Evolutionary conservation across 1,139 yeast species (phyloP).

Genomic region (Saccharomyces hybrid): DNA sequence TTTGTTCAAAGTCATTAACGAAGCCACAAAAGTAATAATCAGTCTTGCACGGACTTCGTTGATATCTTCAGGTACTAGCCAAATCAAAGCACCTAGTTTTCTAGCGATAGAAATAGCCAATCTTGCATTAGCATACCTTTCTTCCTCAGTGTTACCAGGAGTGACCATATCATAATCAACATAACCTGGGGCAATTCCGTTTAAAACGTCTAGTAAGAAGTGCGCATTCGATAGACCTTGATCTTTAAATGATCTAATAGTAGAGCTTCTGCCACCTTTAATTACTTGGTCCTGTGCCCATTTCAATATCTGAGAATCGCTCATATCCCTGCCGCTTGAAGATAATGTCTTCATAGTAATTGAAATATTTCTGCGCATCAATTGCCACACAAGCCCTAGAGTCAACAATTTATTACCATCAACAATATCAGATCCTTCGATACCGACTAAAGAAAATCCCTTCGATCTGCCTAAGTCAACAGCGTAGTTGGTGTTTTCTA

Average conservation of each 20-base stretch:
- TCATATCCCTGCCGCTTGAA: slow-evolving; percentile 61
- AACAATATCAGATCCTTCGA: slow-evolving; percentile 94
- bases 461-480: slow-evolving; percentile 93
- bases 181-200: slow-evolving; percentile 94
- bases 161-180: slow-evolving; percentile 91
- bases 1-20: slow-evolving; percentile 63
- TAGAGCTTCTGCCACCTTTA: slow-evolving; percentile 70
- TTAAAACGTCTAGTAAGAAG: slow-evolving; percentile 79
- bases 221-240: slow-evolving; percentile 65
- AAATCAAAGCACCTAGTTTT: slow-evolving; percentile 93
- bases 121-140: slow-evolving; percentile 87
- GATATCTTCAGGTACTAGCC: slow-evolving; percentile 99
- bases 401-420: slow-evolving; percentile 89
- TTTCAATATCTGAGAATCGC: slow-evolving; percentile 77
- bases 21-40: slow-evolving; percentile 88
- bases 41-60: slow-evolving; percentile 91
- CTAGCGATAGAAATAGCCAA: slow-evolving; percentile 97
- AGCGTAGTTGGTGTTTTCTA: slow-evolving; percentile 93
- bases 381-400: slow-evolving; percentile 96
- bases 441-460: slow-evolving; percentile 89
- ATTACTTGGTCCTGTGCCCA: slow-evolving; percentile 88
- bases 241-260: slow-evolving; percentile 81
- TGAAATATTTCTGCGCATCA: slow-evolving; percentile 92
- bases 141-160: slow-evolving; percentile 72
- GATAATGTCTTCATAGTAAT: slow-evolving; percentile 71